Evolutionary conservation across 352 stramenopile species (phyloP), one percentile per base, ranked within the genome.

Genomic region (Hyaloperonospora arabidopsidis): DNA sequence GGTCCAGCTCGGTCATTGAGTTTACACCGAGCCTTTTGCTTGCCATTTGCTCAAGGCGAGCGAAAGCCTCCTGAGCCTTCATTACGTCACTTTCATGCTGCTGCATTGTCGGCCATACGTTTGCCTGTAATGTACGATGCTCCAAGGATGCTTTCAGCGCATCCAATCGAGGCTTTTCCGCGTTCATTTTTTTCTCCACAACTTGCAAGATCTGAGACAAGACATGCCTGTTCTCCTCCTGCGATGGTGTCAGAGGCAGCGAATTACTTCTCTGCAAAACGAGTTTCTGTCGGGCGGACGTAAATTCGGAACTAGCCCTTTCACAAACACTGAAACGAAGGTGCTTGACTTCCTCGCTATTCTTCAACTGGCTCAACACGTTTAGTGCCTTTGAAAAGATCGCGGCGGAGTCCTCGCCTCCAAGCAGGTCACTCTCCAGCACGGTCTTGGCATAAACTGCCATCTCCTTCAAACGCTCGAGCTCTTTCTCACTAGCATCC

Each of bases 171-270:
- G 67, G 59, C 23, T 72, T 73, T 45, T 87, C 66, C 5, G 58
- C 58, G 2, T 75, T 63, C 28, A 84, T 52, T 55, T 79, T 78
- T 18, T 17, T 63, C 35, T 89, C 79, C 19, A 89, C 54, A 0
- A 77, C 65, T 19, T 78, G 50, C n/a, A 89, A 65, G n/a, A 89
- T 63, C 38, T 89, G 64, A 0, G 79, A 86, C 7, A 87, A 47
- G 45, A 86, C 69, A 6, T 87, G 66, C 2, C 64, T 67, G 25
- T 83, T 76, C 12, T 72, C 68, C 21, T 64, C 57, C 21, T 64
- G 56, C 2, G 52, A 50, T 28, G 54, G 44, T n/a, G 51, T 52
- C 18, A 52, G 22, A 14, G 40, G 8, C 6, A 50, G 36, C 11
- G 61, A 58, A 10, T 21, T 57, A 22, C 49, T 54, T 18, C 34